Percentiles rank a stretch among this genome's conserved stretches.
Conservation (phyloP, 1,284 basidiomycete species). For the Porogramme epimiltina region DNA sequence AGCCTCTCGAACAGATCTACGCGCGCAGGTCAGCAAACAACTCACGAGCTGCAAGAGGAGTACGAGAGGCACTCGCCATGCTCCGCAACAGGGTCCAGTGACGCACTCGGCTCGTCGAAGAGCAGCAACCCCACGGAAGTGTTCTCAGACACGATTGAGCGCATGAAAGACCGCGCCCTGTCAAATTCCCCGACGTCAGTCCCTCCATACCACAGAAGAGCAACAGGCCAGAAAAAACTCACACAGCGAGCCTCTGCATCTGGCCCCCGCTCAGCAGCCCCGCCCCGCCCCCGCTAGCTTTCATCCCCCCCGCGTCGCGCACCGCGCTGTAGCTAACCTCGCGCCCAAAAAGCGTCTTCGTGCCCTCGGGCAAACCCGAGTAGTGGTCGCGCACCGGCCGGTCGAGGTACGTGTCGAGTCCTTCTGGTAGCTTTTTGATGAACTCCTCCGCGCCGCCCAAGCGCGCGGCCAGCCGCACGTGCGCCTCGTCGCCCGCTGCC, state of each 20-base stretch:
- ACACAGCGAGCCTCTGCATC: conserved; percentile 79
- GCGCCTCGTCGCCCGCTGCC: conserved; percentile 49
- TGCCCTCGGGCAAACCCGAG: conserved; percentile 62
- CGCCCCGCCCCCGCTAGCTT: conserved; percentile 46
- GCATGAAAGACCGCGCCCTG: conserved; percentile 79
- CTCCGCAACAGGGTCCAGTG: conserved; percentile 73
- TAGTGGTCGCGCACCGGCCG: conserved; percentile 70
- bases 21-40: neutral
- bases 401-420: conserved; percentile 70
- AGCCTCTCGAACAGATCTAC: conserved; percentile 61
- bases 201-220: neutral
- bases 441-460: conserved; percentile 71
- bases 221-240: conserved; percentile 23
- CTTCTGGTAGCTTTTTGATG: conserved; percentile 62
- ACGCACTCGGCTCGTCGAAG: conserved; percentile 79
- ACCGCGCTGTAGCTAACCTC: conserved; percentile 54
- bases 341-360: conserved; percentile 59
- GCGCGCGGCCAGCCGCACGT: conserved; percentile 61
- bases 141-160: conserved; percentile 56
- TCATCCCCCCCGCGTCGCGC: conserved; percentile 44
- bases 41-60: neutral
- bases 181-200: neutral
- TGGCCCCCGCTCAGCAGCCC: conserved; percentile 71
- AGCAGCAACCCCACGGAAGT: conserved; percentile 60
- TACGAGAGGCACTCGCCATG: conserved; percentile 44